These are phyloP conservation scores for Paecilomyces variotii DNA, from an alignment of 2,329 filamentous ascomycete genomes.

Conservation along the genomic window DNA sequence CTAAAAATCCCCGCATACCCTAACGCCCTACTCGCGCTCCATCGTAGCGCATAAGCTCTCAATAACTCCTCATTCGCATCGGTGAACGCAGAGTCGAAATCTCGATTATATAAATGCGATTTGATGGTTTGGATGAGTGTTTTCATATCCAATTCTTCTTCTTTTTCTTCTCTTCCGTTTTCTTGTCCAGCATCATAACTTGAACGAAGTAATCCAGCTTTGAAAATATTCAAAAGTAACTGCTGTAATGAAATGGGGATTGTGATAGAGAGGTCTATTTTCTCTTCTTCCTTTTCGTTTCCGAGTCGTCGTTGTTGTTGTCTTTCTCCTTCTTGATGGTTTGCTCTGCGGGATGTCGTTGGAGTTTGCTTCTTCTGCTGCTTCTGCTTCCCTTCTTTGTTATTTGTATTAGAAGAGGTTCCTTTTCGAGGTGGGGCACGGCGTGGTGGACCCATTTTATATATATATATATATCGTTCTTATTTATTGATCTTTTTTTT, in stretches of 20 bases:
- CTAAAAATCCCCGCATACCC: slow-evolving; percentile 63
- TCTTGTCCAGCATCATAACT: no score
- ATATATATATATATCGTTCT: not conserved
- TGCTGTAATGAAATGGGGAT: slow-evolving; percentile 55
- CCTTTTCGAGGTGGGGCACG: not conserved
- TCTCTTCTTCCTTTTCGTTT: slow-evolving; percentile 3
- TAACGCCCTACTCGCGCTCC: slow-evolving; percentile 80
- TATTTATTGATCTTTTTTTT: not conserved
- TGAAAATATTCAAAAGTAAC: slow-evolving; percentile 65
- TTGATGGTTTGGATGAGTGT: slow-evolving; percentile 72
- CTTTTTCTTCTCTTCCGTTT: slow-evolving; percentile 1
- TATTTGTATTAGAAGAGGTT: slow-evolving; percentile 1
- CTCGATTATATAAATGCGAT: slow-evolving; percentile 72
- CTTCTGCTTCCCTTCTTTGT: slow-evolving; percentile 1
- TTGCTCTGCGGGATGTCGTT: not conserved
- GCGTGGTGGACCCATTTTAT: slow-evolving; percentile 6
- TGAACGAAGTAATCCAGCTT: slow-evolving; percentile 48
- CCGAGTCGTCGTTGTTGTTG: not conserved
- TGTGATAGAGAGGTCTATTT: slow-evolving; percentile 18
- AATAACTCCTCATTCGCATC: slow-evolving; percentile 58
- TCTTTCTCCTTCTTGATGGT: not conserved
- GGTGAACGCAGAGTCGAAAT: slow-evolving; percentile 71
- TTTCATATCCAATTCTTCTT: slow-evolving; percentile 27
- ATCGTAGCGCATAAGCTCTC: slow-evolving; percentile 77
- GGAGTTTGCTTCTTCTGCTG: not conserved